A percentile compares a stretch with the other conserved stretches of the same genome.
phyloP scores from a whole-genome alignment of 2,329 filamentous ascomycete genomes.

The Apiospora rasikravindrae region DNA sequence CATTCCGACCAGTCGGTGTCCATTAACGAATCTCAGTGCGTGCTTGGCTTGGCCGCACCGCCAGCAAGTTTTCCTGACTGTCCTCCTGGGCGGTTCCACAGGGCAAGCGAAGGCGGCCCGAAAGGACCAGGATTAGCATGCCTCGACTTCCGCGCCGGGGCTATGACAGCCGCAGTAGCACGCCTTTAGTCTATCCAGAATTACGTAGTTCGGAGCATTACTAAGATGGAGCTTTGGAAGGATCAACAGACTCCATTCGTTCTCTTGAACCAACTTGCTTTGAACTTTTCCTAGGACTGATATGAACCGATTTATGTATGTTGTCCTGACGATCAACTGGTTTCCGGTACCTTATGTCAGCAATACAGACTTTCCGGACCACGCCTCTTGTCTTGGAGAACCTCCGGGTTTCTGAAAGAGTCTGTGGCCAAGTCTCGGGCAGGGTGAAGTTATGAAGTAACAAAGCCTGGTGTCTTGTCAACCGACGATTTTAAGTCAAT shows the following conservation, averaged over 20 bases:
- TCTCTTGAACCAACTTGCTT: not conserved
- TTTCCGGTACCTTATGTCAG: not conserved
- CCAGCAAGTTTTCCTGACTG: not conserved
- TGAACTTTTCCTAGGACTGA: not conserved
- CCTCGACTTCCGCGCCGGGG: slow-evolving; percentile 9
- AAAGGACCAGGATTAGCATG: slow-evolving; percentile 10
- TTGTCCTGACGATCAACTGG: not conserved
- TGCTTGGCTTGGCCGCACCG: not conserved
- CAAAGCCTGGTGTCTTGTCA: not conserved
- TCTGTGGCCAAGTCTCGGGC: too few species aligned
- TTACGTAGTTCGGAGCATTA: slow-evolving; percentile 14
- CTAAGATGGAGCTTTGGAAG: not conserved
- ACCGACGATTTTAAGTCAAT: not conserved
- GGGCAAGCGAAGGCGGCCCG: not conserved
- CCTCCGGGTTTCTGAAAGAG: too few species aligned
- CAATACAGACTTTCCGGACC: not conserved
- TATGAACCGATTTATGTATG: not conserved
- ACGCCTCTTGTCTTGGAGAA: too few species aligned
- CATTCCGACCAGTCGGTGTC: not conserved
- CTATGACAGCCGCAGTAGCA: slow-evolving; percentile 8
- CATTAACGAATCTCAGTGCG: not conserved
- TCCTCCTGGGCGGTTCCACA: not conserved
- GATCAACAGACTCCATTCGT: not conserved
- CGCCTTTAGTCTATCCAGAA: not conserved
- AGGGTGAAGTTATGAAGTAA: not conserved